Base-by-base conservation (phyloP, 345 rosid genomes). In the Brassica cretica region DNA sequence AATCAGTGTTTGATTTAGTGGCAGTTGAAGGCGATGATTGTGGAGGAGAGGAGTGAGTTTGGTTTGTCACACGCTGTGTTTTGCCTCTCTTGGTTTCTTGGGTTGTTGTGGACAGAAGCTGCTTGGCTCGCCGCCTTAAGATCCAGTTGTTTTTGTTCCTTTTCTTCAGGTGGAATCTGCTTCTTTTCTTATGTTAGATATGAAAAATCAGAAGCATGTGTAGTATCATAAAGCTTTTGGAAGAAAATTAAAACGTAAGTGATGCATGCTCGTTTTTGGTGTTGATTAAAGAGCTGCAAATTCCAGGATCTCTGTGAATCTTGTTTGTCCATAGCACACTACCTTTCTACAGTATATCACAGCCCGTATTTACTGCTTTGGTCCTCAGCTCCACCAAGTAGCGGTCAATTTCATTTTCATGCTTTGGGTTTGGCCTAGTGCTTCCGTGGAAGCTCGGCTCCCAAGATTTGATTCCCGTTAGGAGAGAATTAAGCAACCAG, bases 391-490 rank as follows among this genome's bases (percentile, higher is more conserved):
- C 93, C 46, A 85, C 58, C 80, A 92, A 78, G 80, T 72, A 84
- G 44, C 81, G 83, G 79, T 90, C 92, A 1, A 92, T 88, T 29
- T 84, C 89, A 46, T 67, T 83, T 83, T 92, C 97, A 66, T 92
- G 91, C 65, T 82, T 89, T 61, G 35, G 35, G 35, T 4, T 32
- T 32, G 35, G 35, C 35, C 35, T 32, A 32, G 35, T 32, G 35
- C 1, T 32, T 32, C 1, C 1, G 35, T 32, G 35, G 35, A 32
- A 32, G 35, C 5, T 32, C 1, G 35, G 35, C 35, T 32, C 5
- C 5, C 5, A 3, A 32, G 35, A 0, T 32, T 32, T 0, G 35
- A 32, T 32, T 32, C 35, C 35, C 35, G 35, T 32, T 32, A 0
- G 35, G 35, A 32, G 35, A 4, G 1, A 4, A 32, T 32, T 32